A percentile compares a stretch with the other conserved stretches of the same genome.
phyloP scores from a whole-genome alignment of 768 basidiomycete species.

The Suillus luteus region DNA sequence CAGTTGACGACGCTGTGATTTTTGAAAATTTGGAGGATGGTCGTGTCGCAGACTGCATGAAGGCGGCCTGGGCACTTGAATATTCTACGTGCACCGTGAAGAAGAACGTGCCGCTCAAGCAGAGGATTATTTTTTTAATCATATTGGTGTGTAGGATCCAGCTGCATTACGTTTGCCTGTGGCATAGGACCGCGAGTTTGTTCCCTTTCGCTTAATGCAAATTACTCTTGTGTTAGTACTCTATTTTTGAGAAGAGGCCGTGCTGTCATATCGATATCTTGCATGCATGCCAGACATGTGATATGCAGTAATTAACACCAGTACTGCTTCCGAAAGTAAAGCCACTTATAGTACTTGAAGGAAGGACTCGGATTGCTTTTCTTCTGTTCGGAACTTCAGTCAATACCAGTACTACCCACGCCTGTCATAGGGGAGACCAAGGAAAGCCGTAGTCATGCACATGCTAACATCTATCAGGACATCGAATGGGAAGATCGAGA shows the following conservation, averaged over 20 bases:
- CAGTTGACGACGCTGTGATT: slow-evolving; percentile 26
- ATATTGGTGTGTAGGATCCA: slow-evolving; percentile 24
- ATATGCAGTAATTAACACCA: background rate
- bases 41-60: slow-evolving; percentile 16
- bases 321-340: background rate
- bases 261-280: background rate
- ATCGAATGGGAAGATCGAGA: slow-evolving; percentile 64
- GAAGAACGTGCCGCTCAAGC: slow-evolving; percentile 21
- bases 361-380: background rate
- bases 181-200: background rate
- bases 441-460: slow-evolving; percentile 17
- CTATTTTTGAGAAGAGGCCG: background rate
- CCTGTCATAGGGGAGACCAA: background rate
- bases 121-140: slow-evolving; percentile 29
- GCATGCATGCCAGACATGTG: background rate
- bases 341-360: too few species aligned
- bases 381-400: background rate
- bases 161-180: background rate
- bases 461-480: slow-evolving; percentile 43
- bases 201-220: background rate
- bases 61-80: slow-evolving; percentile 23
- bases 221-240: background rate
- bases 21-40: slow-evolving; percentile 3
- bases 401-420: background rate
- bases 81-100: slow-evolving; percentile 16